phyloP scores from a whole-genome alignment of 176 grass and related monocot species.

The Aegilops sharonensis region DNA sequence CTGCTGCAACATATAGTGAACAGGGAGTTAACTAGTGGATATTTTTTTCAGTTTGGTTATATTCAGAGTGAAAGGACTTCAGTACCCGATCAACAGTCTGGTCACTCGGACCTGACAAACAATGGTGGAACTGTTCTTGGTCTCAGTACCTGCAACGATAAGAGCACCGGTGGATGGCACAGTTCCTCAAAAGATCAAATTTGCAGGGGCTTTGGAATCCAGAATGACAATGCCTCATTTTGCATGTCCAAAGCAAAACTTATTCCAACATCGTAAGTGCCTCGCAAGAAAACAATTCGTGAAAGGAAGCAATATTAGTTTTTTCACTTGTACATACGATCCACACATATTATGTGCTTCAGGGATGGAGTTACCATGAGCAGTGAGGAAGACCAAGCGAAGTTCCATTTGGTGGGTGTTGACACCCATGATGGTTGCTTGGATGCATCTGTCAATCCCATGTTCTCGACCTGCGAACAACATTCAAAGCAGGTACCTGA shows the following conservation, averaged over 20 bases:
- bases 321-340: background rate
- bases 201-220: constrained; percentile 40
- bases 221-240: constrained; percentile 36
- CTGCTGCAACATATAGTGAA: background rate
- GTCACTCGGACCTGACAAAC: constrained; percentile 12
- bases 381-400: constrained; percentile 33
- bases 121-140: constrained; percentile 35
- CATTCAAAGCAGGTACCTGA: constrained; percentile 68
- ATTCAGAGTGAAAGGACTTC: constrained; percentile 37
- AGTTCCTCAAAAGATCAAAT: constrained; percentile 50
- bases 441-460: constrained; percentile 52
- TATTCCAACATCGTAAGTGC: constrained; percentile 44
- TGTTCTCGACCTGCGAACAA: constrained; percentile 54
- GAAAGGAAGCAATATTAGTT: background rate
- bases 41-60: constrained; percentile 62
- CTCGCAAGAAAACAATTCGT: background rate
- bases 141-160: constrained; percentile 55
- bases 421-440: constrained; percentile 42
- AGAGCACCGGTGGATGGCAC: constrained; percentile 58
- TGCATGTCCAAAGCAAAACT: constrained; percentile 55
- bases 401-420: constrained; percentile 46
- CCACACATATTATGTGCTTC: constrained; percentile 10
- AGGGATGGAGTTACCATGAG: constrained; percentile 39
- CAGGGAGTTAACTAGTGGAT: constrained; percentile 6
- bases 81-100: background rate